Conservation (phyloP, 345 rosid species). For the Toxicodendron radicans region DNA sequence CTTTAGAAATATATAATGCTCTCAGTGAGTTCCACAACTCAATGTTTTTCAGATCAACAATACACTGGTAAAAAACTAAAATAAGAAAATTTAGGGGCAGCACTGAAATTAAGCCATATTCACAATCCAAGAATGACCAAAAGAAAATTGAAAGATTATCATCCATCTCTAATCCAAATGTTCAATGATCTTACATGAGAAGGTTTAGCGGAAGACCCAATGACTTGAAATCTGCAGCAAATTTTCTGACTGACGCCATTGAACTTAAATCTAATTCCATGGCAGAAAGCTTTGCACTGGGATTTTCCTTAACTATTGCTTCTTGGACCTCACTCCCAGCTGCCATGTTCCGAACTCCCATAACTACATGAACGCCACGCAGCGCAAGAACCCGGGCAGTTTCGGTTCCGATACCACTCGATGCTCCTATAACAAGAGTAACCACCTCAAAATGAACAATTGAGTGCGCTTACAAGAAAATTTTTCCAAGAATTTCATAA, state of each 20-base stretch:
- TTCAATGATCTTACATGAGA: constrained; percentile 38
- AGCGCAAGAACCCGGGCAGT: constrained; percentile 44
- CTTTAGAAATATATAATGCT: constrained; percentile 17
- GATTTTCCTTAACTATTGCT: constrained; percentile 29
- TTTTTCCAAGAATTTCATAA: neutral
- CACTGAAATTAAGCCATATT: neutral
- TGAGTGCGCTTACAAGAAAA: no score
- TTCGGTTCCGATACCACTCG: constrained; percentile 46
- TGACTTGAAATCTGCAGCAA: constrained; percentile 42
- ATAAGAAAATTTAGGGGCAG: neutral
- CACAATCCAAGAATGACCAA: neutral
- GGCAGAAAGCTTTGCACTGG: constrained; percentile 32
- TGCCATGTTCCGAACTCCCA: constrained; percentile 35
- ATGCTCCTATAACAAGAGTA: constrained; percentile 29
- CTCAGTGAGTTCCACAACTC: neutral
- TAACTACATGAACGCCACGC: constrained; percentile 42
- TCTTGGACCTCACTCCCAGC: constrained; percentile 34
- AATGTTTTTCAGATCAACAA: neutral
- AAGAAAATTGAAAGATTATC: neutral
- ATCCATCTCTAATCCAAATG: neutral
- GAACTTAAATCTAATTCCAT: constrained; percentile 43
- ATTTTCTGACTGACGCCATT: constrained; percentile 35
- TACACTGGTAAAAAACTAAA: neutral
- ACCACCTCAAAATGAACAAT: neutral
- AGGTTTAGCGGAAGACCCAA: constrained; percentile 45